Conservation (phyloP, 257 asterid genomes). For the Vinca minor region DNA sequence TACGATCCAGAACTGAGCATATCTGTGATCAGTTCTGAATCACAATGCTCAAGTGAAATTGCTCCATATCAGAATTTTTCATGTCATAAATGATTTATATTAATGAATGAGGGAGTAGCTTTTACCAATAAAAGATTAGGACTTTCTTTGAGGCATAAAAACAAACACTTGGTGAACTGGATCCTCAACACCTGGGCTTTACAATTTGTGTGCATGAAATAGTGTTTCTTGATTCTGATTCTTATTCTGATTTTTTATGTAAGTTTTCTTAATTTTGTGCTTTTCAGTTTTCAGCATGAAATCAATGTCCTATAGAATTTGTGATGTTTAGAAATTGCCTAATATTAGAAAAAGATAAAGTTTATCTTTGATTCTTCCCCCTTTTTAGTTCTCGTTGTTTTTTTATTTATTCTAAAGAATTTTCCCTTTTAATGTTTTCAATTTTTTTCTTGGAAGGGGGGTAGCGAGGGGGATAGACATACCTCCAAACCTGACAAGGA, state of each 20-base stretch:
- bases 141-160: not conserved
- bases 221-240: not conserved
- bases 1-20: too few relatives aligned
- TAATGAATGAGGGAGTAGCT: too few relatives aligned
- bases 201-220: slow-evolving; percentile 12
- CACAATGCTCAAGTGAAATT: too few relatives aligned
- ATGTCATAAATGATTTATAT: too few relatives aligned
- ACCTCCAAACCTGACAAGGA: too few relatives aligned
- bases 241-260: not conserved
- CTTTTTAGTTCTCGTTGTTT: too few relatives aligned
- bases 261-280: not conserved
- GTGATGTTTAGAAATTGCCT: not conserved
- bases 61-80: too few relatives aligned
- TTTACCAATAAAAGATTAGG: too few relatives aligned
- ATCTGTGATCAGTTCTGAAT: too few relatives aligned
- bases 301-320: not conserved
- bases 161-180: not conserved
- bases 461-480: too few relatives aligned
- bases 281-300: not conserved
- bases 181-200: too few relatives aligned
- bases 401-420: not conserved
- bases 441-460: too few relatives aligned
- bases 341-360: not conserved
- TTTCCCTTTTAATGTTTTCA: not conserved
- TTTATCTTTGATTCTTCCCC: not conserved